Base-by-base conservation (phyloP, 176 grass and related monocot genomes). In the Oropetium thomaeum region DNA sequence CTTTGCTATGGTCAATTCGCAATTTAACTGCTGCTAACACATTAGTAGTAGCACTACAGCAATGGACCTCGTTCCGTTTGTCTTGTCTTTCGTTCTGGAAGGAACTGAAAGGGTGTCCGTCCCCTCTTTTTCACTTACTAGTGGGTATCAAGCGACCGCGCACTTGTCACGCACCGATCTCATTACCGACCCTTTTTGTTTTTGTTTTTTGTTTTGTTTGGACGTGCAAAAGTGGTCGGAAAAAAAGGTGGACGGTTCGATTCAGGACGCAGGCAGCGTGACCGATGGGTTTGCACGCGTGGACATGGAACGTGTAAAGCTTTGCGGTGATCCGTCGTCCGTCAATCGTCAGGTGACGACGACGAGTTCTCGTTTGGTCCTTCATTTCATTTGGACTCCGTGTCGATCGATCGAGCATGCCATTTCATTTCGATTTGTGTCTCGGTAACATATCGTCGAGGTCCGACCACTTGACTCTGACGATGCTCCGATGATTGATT, bases 211-310 rank as follows among this genome's bases (percentile, higher is more conserved):
- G 13, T 22, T 75, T 48, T 51, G 81, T 61, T 40, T 30, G 13
- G 40, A 38, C 19, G 76, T 17, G 51, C 74, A n/a, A 62, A 83
- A 63, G 63, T 53, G 73, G 73, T 33, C 33, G 65, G 64, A 62
- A 39, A 40, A 62, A 58, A 35, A 35, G 32, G 9, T 16, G 16
- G 32, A 14, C 19, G 23, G 31, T 5, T 33, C 25, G 0, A 44
- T 82, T 58, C 15, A 45, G 62, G 30, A 62, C n/a, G n/a, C n/a
- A n/a, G n/a, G n/a, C n/a, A n/a, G n/a, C n/a, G n/a, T n/a, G n/a
- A n/a, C n/a, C n/a, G n/a, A n/a, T n/a, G n/a, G 23, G 8, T 38
- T 37, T 27, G 62, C 10, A 65, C 80, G 27, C 70, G 51, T 17
- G 58, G 79, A 6, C 69, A 25, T 43, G 15, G 15, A 17, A 32